A percentile compares a stretch with the other conserved stretches of the same genome.
phyloP scores from a whole-genome alignment of 305 asterid genomes.

The Lippia alba region DNA sequence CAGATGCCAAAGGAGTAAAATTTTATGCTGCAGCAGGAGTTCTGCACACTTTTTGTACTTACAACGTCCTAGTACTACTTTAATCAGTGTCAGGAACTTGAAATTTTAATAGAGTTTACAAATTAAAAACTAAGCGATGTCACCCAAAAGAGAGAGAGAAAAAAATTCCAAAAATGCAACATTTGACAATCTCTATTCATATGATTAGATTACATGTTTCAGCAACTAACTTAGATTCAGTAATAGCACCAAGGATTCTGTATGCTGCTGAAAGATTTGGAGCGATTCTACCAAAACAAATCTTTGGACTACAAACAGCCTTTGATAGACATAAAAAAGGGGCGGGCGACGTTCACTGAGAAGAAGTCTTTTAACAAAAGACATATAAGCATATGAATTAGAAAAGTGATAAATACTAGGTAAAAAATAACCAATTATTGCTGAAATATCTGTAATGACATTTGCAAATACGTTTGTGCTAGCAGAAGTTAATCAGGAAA shows the following conservation, averaged over 20 bases:
- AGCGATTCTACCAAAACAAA: neutral
- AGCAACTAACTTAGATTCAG: neutral
- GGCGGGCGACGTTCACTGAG: neutral
- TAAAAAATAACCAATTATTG: neutral
- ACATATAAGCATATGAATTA: neutral
- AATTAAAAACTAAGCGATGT: no score
- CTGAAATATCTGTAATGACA: neutral
- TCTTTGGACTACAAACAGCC: neutral
- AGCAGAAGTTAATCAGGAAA: neutral
- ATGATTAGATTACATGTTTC: neutral
- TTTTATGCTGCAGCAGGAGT: neutral
- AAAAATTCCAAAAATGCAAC: neutral
- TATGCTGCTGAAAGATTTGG: neutral
- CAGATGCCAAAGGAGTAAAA: no score
- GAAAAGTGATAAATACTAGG: neutral
- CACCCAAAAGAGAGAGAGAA: no score
- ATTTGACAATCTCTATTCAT: neutral
- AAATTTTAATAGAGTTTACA: neutral
- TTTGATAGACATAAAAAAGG: neutral
- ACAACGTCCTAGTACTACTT: neutral
- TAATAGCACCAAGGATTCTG: neutral
- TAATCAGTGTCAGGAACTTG: conserved; percentile 10
- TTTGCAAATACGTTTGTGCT: neutral
- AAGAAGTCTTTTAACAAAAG: neutral
- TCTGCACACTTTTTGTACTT: conserved; percentile 5